These are phyloP conservation scores for Hysterangium stoloniferum DNA, from an alignment of 768 basidiomycete genomes.

Conservation along the genomic window DNA sequence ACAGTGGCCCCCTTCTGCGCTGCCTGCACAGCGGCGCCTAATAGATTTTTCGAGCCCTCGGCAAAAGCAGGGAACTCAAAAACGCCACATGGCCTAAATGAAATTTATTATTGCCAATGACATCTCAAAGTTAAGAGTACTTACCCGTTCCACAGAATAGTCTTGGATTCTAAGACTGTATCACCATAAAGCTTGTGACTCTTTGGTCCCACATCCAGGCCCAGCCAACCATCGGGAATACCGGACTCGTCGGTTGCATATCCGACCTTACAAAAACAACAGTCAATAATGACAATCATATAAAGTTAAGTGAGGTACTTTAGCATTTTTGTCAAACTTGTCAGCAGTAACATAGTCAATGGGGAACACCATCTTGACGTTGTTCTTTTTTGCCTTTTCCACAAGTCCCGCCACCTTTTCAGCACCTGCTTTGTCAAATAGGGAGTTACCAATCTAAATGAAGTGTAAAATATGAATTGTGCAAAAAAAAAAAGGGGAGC, in stretches of 20 bases:
- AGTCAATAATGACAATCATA: constrained; percentile 2
- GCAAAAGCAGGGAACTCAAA: constrained; percentile 96
- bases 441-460: constrained; percentile 81
- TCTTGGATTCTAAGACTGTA: constrained; percentile 83
- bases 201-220: constrained; percentile 86
- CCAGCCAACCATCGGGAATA: constrained; percentile 92
- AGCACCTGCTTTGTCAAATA: constrained; percentile 86
- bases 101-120: background rate
- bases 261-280: constrained; percentile 43
- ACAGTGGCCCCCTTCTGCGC: constrained; percentile 82
- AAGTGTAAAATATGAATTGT: background rate
- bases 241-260: constrained; percentile 74
- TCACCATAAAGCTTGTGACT: constrained; percentile 71
- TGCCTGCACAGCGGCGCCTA: constrained; percentile 82
- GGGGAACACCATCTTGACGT: constrained; percentile 92
- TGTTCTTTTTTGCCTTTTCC: constrained; percentile 87
- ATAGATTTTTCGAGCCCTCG: constrained; percentile 71
- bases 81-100: constrained; percentile 83
- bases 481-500: constrained; percentile 16
- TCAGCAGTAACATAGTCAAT: constrained; percentile 91
- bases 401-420: constrained; percentile 78
- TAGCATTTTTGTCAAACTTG: constrained; percentile 90
- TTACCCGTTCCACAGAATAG: constrained; percentile 94
- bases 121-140: constrained; percentile 17
- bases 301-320: constrained; percentile 32